phyloP scores from a whole-genome alignment of 2,329 filamentous ascomycete genomes.

The Claviceps paspali region DNA sequence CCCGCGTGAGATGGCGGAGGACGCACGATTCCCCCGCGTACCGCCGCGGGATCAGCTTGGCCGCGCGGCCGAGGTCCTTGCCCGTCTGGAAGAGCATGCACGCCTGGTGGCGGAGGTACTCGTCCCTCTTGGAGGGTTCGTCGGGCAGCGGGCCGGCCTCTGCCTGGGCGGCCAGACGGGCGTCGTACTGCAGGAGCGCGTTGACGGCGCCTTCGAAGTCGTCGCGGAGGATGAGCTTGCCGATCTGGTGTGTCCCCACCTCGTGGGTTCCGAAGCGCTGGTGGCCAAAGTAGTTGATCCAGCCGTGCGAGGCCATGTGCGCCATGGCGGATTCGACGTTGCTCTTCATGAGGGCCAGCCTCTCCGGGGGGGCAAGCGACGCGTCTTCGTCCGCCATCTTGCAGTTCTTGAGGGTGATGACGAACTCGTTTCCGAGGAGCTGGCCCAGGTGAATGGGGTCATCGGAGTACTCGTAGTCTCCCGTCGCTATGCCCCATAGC shows the following conservation, averaged over 20 bases:
- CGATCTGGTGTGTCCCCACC: conserved; percentile 72
- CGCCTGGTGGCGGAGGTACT: conserved; percentile 62
- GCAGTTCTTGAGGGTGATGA: conserved; percentile 81
- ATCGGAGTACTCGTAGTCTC: conserved; percentile 66
- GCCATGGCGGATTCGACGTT: conserved; percentile 43
- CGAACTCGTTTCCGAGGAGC: conserved; percentile 78
- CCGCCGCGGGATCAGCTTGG: conserved; percentile 57
- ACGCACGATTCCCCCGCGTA: conserved; percentile 70
- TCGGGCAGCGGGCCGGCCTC: conserved; percentile 20
- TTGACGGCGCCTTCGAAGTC: conserved; percentile 71
- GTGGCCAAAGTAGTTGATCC: conserved; percentile 97
- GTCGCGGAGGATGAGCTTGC: conserved; percentile 66
- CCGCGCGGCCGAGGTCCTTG: conserved; percentile 41
- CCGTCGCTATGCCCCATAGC: conserved; percentile 49
- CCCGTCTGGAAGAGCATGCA: conserved; percentile 58
- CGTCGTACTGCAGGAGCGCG: conserved; percentile 58
- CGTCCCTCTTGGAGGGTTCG: conserved; percentile 52
- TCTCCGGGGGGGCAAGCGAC: conserved; percentile 12
- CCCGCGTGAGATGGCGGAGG: conserved; percentile 56
- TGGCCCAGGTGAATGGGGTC: conserved; percentile 68
- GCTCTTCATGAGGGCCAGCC: conserved; percentile 15
- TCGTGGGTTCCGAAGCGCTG: conserved; percentile 87
- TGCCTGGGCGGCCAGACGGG: conserved; percentile 37
- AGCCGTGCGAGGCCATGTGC: conserved; percentile 59
- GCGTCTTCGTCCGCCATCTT: conserved; percentile 33